Conservation (phyloP, 1,284 basidiomycete species). For the Erythrobasidium hasegawianum region DNA sequence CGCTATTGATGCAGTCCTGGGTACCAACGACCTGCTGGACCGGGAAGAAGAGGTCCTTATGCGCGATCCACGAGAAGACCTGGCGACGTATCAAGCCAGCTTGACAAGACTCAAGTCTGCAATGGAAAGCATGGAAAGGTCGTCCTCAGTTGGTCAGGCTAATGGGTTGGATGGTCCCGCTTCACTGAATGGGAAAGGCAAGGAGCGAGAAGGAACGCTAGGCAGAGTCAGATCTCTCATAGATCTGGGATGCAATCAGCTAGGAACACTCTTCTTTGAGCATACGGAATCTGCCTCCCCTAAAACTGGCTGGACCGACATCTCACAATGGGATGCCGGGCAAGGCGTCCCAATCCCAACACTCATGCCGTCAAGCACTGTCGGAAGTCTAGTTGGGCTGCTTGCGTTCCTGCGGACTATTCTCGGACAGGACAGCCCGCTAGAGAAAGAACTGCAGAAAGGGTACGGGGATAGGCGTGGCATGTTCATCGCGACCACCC, state of each 20-base stretch:
- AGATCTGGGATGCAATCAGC: slow-evolving; percentile 17
- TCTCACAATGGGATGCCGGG: slow-evolving; percentile 25
- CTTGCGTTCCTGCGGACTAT: slow-evolving; percentile 22
- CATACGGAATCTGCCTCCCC: slow-evolving; percentile 18
- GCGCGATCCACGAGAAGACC: slow-evolving; percentile 16
- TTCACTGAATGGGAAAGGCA: slow-evolving; percentile 2
- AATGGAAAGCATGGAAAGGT: slow-evolving; percentile 28
- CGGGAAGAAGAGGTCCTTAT: slow-evolving; percentile 41
- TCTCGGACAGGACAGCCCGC: slow-evolving; percentile 5
- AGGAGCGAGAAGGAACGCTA: slow-evolving; percentile 29
- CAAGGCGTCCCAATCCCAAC: slow-evolving; percentile 18
- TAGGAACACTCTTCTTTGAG: slow-evolving; percentile 21
- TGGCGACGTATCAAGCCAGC: slow-evolving; percentile 34
- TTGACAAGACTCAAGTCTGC: slow-evolving; percentile 26
- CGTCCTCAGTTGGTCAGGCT: not conserved
- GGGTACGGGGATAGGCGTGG: slow-evolving; percentile 33
- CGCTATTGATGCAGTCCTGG: slow-evolving; percentile 44
- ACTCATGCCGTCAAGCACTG: slow-evolving; percentile 15
- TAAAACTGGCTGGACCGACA: slow-evolving; percentile 27
- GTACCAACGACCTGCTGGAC: slow-evolving; percentile 44
- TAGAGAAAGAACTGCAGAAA: slow-evolving; percentile 29
- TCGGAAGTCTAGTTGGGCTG: slow-evolving; percentile 1
- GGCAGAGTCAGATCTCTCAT: slow-evolving; percentile 21
- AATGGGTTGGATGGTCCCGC: not conserved
- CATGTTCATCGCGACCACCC: slow-evolving; percentile 27